These are phyloP conservation scores for Anthoceros angustus DNA, from an alignment of 225 moss, liverwort and hornwort genomes.

Conservation along the genomic window DNA sequence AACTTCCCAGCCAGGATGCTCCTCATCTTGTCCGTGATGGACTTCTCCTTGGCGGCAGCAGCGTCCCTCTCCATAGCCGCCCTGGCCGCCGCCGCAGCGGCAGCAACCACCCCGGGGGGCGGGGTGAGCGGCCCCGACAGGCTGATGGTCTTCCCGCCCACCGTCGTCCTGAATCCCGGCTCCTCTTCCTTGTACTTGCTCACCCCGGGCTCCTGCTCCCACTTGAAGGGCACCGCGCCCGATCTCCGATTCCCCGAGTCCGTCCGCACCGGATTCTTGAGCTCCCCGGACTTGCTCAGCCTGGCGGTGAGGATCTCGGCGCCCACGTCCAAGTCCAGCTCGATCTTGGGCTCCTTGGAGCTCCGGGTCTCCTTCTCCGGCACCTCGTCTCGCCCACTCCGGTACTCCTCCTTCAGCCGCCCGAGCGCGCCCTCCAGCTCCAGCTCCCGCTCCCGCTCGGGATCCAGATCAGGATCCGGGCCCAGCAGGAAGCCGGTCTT, in stretches of 20 bases:
- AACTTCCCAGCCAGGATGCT: too few relatives aligned
- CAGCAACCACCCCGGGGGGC: neutral
- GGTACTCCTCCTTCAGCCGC: neutral
- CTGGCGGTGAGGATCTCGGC: neutral
- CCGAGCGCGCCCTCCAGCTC: neutral
- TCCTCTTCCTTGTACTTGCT: constrained; percentile 1
- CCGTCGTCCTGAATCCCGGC: neutral
- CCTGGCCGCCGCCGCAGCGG: neutral
- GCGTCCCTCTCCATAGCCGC: neutral
- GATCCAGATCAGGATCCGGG: neutral
- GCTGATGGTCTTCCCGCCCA: neutral
- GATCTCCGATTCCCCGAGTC: neutral
- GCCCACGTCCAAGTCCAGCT: neutral
- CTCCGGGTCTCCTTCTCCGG: neutral
- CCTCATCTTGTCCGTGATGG: neutral
- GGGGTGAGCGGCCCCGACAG: neutral
- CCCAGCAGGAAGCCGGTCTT: too few relatives aligned
- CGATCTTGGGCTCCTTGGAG: neutral
- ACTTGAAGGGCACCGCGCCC: constrained; percentile 1
- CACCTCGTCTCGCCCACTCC: neutral
- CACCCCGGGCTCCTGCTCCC: neutral
- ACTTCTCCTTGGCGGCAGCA: neutral
- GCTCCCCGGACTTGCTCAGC: neutral
- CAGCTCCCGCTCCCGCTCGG: neutral
- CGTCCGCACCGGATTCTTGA: neutral